Evolutionary conservation across 169 alveolate genomes (phyloP), one percentile per base, ranked within the genome.

Genomic region (Eimeria maxima): DNA sequence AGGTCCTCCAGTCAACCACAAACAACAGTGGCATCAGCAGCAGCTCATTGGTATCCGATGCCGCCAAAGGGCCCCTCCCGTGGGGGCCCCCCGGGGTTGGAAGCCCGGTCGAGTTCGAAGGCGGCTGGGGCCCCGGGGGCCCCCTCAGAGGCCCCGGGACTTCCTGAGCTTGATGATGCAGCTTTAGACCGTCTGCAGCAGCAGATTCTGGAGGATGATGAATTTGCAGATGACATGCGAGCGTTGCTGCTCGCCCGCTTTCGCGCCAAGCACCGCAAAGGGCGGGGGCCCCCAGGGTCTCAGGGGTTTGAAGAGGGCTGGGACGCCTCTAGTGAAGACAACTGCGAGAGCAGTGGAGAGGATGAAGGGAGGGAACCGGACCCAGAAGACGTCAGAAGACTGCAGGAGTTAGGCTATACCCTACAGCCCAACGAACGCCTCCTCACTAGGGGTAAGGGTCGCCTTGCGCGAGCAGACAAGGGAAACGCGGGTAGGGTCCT

Each of bases 231-330:
- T 2, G 95, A 90, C 45, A 80, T 69, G 84, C 88, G 84, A 45
- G 95, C 95, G 29, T 45, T 90, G n/a, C 95, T 90, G 42, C 63
- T 90, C 38, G 88, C 88, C 53, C 33, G 63, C 27, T 90, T 90
- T 38, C 18, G 95, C 4, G 90, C 90, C 38, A 81, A 81, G 69
- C 90, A 81, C 45, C 90, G 90, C 42, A 76, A 76, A 16, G 27
- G 29, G 38, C 47, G 81, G 53, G 47, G 87, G 63, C 87, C 87
- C 87, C 71, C 69, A 0, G 90, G 73, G 45, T 13, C 60, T 14
- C 60, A 16, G 50, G 83, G 94, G 83, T 16, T 60, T 16, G 57
- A 14, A 60, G n/a, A 42, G 29, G 38, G 60, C n/a, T 6, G 76
- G 42, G 88, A 47, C 27, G 89, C 60, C 14, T 69, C 69, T 22